These are phyloP conservation scores for Pythium coloratum DNA, from an alignment of 352 stramenopile species.

Conservation along the genomic window DNA sequence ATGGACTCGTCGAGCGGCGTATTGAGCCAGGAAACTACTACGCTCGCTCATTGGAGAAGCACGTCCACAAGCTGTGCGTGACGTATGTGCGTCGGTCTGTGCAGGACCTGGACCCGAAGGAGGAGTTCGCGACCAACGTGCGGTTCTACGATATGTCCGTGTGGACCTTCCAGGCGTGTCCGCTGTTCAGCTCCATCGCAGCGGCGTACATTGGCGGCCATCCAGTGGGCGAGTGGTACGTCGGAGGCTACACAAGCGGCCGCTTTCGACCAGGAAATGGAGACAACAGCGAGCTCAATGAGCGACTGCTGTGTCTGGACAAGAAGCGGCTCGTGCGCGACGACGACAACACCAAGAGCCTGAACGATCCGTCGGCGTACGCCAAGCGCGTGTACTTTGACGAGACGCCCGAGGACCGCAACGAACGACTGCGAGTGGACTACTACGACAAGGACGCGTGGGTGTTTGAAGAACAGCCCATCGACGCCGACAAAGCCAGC, in stretches of 20 bases:
- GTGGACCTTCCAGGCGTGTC: conserved; percentile 20
- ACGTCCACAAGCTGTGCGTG: conserved; percentile 7
- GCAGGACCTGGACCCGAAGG: conserved; percentile 12
- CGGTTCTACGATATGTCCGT: conserved; percentile 2
- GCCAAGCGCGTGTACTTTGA: conserved; percentile 14
- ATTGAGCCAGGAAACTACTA: conserved; percentile 21
- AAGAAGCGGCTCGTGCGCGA: conserved; percentile 10
- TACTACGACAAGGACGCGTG: conserved; percentile 12
- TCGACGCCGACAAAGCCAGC: conserved; percentile 4
- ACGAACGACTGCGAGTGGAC: conserved; percentile 11
- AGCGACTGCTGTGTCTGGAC: neutral
- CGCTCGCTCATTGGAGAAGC: too few species aligned
- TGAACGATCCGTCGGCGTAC: conserved; percentile 7
- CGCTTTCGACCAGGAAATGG: neutral
- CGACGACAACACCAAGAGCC: conserved; percentile 3
- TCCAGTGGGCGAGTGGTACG: neutral
- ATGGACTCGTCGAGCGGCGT: neutral
- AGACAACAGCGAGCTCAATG: neutral
- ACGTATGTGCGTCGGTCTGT: conserved; percentile 16
- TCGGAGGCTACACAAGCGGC: neutral
- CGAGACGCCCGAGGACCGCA: neutral
- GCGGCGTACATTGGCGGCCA: conserved; percentile 5
- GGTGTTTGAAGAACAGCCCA: neutral
- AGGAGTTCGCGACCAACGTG: conserved; percentile 9
- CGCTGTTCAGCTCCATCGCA: conserved; percentile 4